phyloP scores from a whole-genome alignment of 441 rosid genomes.

The Viola pubescens region DNA sequence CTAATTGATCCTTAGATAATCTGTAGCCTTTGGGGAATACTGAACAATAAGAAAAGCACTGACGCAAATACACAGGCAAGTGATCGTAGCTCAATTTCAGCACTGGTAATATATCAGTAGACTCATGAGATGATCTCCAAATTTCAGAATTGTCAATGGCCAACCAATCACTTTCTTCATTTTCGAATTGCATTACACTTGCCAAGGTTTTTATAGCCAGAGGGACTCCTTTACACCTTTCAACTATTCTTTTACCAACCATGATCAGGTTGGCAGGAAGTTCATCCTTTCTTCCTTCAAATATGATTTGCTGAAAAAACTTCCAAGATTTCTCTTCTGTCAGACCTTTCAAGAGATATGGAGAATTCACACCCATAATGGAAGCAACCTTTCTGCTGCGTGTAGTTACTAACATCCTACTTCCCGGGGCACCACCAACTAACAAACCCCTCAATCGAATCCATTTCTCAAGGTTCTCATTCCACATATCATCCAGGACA shows the following conservation, averaged over 20 bases:
- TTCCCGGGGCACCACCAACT: conserved; percentile 18
- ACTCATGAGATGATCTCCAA: not conserved
- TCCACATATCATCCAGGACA: conserved; percentile 37
- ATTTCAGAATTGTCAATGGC: conserved; percentile 8
- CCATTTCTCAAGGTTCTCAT: conserved; percentile 24
- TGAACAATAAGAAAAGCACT: conserved; percentile 24
- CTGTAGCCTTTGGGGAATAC: conserved; percentile 18
- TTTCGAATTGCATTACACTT: conserved; percentile 10
- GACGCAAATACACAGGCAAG: conserved; percentile 16
- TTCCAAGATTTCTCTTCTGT: conserved; percentile 16
- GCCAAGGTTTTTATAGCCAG: conserved; percentile 21
- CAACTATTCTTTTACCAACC: conserved; percentile 23
- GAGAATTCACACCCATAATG: conserved; percentile 4
- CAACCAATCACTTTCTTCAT: conserved; percentile 16
- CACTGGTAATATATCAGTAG: conserved; percentile 7
- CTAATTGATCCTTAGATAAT: conserved; percentile 9
- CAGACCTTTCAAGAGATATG: conserved; percentile 11
- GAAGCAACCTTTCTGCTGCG: conserved; percentile 21
- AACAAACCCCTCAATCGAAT: conserved; percentile 12
- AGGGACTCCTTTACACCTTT: conserved; percentile 26
- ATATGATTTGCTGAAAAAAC: conserved; percentile 20
- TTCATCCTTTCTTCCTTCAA: not conserved
- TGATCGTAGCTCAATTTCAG: conserved; percentile 21
- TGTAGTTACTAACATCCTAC: conserved; percentile 28
- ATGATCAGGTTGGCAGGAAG: conserved; percentile 5